Evolutionary conservation across 2,329 filamentous ascomycete species (phyloP).

Genomic region (Eutypella sp.): DNA sequence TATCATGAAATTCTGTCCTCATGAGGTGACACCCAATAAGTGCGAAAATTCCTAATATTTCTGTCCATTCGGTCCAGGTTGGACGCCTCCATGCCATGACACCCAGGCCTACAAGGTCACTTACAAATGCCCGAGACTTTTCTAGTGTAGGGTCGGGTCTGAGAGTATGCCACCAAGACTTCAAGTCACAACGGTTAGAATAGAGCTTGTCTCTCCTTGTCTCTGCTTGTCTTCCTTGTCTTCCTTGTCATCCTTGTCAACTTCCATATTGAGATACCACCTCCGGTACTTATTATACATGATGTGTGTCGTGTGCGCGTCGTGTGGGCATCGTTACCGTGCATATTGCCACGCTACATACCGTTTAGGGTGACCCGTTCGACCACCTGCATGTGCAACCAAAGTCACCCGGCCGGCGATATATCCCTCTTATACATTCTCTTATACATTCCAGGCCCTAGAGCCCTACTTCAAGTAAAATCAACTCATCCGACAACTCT

Average conservation of each 20-base stretch:
- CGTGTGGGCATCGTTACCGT: neutral
- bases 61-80: neutral
- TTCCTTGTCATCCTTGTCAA: neutral
- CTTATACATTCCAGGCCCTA: too few relatives aligned
- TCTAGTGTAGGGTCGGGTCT: too few relatives aligned
- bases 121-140: conserved; percentile 1
- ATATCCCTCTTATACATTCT: neutral
- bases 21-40: neutral
- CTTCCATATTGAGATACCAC: neutral
- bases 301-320: neutral
- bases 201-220: too few relatives aligned
- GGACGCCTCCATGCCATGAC: neutral
- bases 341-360: neutral
- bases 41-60: neutral
- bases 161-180: too few relatives aligned
- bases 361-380: neutral
- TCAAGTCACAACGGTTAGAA: too few relatives aligned
- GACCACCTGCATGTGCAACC: neutral
- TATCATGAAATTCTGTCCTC: neutral
- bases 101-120: too few relatives aligned
- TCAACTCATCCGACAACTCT: too few relatives aligned
- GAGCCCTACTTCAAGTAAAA: too few relatives aligned
- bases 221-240: too few relatives aligned
- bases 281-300: neutral
- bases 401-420: neutral